A percentile compares a stretch with the other conserved stretches of the same genome.
These are phyloP conservation scores for Pseudogymnoascus sp. DNA, from an alignment of 2,329 filamentous ascomycete species.

Conservation along the genomic window DNA sequence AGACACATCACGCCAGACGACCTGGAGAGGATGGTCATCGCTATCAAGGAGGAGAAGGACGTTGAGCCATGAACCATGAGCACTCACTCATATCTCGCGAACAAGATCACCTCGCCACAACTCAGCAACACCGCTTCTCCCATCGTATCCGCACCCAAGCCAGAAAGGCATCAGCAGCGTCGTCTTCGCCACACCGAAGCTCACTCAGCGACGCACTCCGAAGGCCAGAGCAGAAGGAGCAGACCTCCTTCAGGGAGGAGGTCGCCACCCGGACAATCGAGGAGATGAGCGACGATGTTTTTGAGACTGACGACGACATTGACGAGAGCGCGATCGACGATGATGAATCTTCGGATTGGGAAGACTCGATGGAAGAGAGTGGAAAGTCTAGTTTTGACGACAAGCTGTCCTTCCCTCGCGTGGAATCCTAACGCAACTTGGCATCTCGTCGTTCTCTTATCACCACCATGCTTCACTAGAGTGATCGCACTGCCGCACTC, in stretches of 20 bases:
- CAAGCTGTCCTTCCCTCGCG: slow-evolving; percentile 74
- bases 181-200: too few relatives aligned
- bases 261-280: slow-evolving; percentile 61
- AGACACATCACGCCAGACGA: slow-evolving; percentile 90
- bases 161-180: too few relatives aligned
- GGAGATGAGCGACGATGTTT: slow-evolving; percentile 49
- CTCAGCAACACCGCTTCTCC: too few relatives aligned
- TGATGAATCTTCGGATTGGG: slow-evolving; percentile 52
- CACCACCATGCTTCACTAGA: slow-evolving; percentile 80
- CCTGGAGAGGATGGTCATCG: slow-evolving; percentile 89
- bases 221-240: slow-evolving; percentile 47
- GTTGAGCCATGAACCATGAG: slow-evolving; percentile 48
- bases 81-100: too few relatives aligned
- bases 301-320: too few relatives aligned
- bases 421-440: slow-evolving; percentile 79
- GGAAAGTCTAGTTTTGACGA: slow-evolving; percentile 77
- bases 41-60: slow-evolving; percentile 71
- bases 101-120: too few relatives aligned
- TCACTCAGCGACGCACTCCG: slow-evolving; percentile 47
- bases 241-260: slow-evolving; percentile 73
- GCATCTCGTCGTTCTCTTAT: slow-evolving; percentile 82
- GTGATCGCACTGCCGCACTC: slow-evolving; percentile 62
- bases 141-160: too few relatives aligned
- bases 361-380: slow-evolving; percentile 68
- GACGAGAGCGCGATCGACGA: slow-evolving; percentile 76